These are phyloP conservation scores for Datura wrightii DNA, from an alignment of 257 asterid species.

Conservation along the genomic window DNA sequence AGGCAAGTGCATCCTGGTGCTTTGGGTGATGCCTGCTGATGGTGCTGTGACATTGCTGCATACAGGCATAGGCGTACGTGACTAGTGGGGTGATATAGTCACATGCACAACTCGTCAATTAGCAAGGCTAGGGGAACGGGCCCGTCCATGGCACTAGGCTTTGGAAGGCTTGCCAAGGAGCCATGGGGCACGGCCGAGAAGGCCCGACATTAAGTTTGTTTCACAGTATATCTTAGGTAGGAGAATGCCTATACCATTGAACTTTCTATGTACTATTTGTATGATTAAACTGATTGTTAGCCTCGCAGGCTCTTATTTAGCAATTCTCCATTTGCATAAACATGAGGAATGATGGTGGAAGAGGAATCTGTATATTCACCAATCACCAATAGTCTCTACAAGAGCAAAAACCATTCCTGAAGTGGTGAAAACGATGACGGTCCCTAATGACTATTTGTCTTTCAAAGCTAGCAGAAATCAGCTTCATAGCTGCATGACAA, in stretches of 20 bases:
- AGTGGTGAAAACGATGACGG: slow-evolving; percentile 37
- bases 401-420: slow-evolving; percentile 37
- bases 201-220: background rate
- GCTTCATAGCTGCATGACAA: slow-evolving; percentile 39
- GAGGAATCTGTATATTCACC: slow-evolving; percentile 2
- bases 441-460: slow-evolving; percentile 39
- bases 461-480: slow-evolving; percentile 35
- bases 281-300: background rate
- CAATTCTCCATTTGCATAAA: background rate
- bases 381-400: slow-evolving; percentile 38
- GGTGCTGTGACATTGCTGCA: background rate
- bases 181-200: background rate
- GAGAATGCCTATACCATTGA: background rate
- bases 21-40: background rate
- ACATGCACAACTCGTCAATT: background rate
- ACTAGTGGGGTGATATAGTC: background rate
- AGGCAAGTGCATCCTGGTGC: background rate
- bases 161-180: background rate
- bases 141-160: background rate
- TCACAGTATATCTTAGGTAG: background rate
- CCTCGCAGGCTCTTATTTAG: background rate
- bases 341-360: background rate
- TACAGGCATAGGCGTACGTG: background rate
- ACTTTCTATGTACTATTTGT: background rate
- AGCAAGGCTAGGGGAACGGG: background rate